Percentiles rank a stretch among this genome's conserved stretches.
phyloP scores from a whole-genome alignment of 2,329 filamentous ascomycete species.

The Zalaria sp. region DNA sequence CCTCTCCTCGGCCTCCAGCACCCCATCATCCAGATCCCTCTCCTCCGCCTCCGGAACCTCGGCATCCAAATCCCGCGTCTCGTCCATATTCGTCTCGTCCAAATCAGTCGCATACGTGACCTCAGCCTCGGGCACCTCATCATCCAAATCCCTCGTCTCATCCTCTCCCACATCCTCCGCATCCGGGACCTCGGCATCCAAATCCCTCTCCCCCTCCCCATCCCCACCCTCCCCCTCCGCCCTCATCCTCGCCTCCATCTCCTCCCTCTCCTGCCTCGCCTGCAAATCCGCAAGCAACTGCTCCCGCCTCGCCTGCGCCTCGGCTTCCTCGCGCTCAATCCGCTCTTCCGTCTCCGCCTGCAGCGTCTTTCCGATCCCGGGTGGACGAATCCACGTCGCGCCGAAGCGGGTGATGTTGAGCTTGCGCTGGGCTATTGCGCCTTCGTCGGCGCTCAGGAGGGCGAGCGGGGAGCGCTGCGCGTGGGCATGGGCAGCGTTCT shows the following conservation, averaged over 20 bases:
- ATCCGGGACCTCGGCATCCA: conserved; percentile 57
- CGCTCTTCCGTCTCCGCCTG: conserved; percentile 83
- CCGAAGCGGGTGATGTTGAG: conserved; percentile 77
- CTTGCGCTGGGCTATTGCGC: conserved; percentile 60
- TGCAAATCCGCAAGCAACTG: conserved; percentile 60
- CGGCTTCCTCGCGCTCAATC: conserved; percentile 74
- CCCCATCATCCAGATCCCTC: conserved; percentile 24
- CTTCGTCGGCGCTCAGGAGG: conserved; percentile 62
- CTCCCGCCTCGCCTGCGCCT: conserved; percentile 58
- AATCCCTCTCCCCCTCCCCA: conserved; percentile 36
- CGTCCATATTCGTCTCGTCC: conserved; percentile 15
- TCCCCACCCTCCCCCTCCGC: conserved; percentile 26
- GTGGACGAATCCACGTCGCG: conserved; percentile 78
- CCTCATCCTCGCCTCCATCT: conserved; percentile 20
- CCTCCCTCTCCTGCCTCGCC: conserved; percentile 44
- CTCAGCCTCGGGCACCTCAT: conserved; percentile 43
- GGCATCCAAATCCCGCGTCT: conserved; percentile 24
- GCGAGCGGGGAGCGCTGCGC: conserved; percentile 46
- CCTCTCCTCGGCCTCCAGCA: conserved; percentile 37
- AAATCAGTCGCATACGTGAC: conserved; percentile 4
- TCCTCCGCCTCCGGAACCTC: conserved; percentile 34
- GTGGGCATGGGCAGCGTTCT: conserved; percentile 18
- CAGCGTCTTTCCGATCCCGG: conserved; percentile 76
- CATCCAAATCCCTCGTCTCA: conserved; percentile 41
- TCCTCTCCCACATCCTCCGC: conserved; percentile 18